A percentile compares a stretch with the other conserved stretches of the same genome.
phyloP scores from a whole-genome alignment of 495 filamentous ascomycete species.

The Penicillium arizonense region DNA sequence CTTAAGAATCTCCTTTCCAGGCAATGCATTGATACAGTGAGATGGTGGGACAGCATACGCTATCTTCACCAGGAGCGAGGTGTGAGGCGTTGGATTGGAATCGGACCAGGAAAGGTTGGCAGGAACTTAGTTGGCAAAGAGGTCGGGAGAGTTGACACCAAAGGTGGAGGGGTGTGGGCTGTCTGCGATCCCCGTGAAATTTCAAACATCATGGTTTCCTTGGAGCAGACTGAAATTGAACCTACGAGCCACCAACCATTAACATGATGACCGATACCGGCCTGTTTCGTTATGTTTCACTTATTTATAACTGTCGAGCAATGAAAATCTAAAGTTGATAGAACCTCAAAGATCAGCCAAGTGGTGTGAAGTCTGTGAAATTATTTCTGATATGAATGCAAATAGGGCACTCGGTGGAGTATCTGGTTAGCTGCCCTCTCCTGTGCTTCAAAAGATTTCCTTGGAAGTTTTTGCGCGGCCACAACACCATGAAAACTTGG shows the following conservation, averaged over 20 bases:
- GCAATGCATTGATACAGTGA: constrained; percentile 82
- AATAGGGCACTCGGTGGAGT: background rate
- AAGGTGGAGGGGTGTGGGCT: constrained; percentile 92
- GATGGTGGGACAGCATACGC: constrained; percentile 89
- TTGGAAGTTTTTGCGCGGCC: background rate
- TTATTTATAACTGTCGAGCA: background rate
- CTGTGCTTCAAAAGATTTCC: too few relatives aligned
- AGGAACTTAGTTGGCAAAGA: constrained; percentile 94
- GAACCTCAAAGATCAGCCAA: too few relatives aligned
- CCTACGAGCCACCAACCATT: background rate
- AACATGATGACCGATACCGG: background rate
- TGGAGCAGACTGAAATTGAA: constrained; percentile 71
- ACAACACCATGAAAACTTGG: too few relatives aligned
- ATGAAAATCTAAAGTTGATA: too few relatives aligned
- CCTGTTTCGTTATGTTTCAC: background rate
- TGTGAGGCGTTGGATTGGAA: constrained; percentile 85
- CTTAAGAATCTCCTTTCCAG: constrained; percentile 73
- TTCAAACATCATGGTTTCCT: constrained; percentile 65
- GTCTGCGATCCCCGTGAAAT: constrained; percentile 81
- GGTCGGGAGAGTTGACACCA: constrained; percentile 77
- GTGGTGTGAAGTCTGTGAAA: background rate
- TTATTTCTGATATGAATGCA: background rate
- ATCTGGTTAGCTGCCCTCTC: too few relatives aligned
- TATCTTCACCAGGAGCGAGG: constrained; percentile 85
- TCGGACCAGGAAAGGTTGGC: constrained; percentile 93